Evolutionary conservation across 495 filamentous ascomycete species (phyloP), one percentile per base, ranked within the genome.

Genomic region (Oleoguttula mirabilis): DNA sequence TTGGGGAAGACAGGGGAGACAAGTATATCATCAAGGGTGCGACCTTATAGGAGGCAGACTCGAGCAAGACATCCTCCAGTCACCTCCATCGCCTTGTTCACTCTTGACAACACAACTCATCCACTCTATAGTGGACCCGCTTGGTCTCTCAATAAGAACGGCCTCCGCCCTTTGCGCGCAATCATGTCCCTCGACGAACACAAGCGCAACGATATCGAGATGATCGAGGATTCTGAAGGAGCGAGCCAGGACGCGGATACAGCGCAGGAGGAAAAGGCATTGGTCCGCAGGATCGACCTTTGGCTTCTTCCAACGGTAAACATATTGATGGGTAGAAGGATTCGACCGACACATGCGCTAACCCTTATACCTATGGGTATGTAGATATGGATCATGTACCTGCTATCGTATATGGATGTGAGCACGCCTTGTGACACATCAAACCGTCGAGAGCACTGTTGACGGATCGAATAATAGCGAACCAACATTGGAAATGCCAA

Each of bases 311-410:
- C 51, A 19, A 55, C 51, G 10, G n/a, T n/a, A n/a, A n/a, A n/a
- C n/a, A n/a, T n/a, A n/a, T n/a, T n/a, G n/a, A n/a, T n/a, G n/a
- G n/a, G n/a, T n/a, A n/a, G n/a, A n/a, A n/a, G n/a, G n/a, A n/a
- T n/a, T n/a, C n/a, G n/a, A n/a, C n/a, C n/a, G n/a, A n/a, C n/a
- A n/a, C n/a, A n/a, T n/a, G n/a, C n/a, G n/a, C n/a, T n/a, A n/a
- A n/a, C n/a, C n/a, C n/a, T n/a, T n/a, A n/a, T n/a, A n/a, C n/a
- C n/a, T n/a, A n/a, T n/a, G n/a, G n/a, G n/a, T n/a, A n/a, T n/a
- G n/a, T n/a, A n/a, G n/a, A 55, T 55, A 3, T 55, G 51, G 47
- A 45, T 55, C 19, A 43, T 54, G 32, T 54, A 54, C 23, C 33
- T 50, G 11, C 43, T 54, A 20, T 50, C 47, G 8, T 54, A 54